Evolutionary conservation across 176 grass and related monocot genomes (phyloP).

Genomic region (Hordeum marinum): DNA sequence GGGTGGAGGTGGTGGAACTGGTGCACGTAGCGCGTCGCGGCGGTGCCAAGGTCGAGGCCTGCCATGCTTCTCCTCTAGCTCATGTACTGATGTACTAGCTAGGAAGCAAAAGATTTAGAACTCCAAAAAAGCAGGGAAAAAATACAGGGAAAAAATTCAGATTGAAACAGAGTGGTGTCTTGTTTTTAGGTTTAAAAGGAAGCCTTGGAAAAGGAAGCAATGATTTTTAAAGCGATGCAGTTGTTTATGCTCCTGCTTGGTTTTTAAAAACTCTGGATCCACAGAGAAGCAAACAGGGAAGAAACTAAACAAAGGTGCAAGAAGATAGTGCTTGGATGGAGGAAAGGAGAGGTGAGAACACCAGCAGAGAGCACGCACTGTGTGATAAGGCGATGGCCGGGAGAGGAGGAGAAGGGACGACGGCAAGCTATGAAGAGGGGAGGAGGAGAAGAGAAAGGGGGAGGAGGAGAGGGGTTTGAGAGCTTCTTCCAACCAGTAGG

Average conservation of each 20-base stretch:
- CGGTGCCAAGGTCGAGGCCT: slow-evolving; percentile 87
- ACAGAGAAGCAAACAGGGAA: slow-evolving; percentile 72
- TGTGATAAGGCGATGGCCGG: slow-evolving; percentile 23
- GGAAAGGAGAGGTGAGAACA: slow-evolving; percentile 37
- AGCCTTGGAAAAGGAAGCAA: slow-evolving; percentile 67
- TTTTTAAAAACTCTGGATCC: slow-evolving; percentile 45
- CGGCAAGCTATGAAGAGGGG: slow-evolving; percentile 16
- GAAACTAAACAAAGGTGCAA: slow-evolving; percentile 42
- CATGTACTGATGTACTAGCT: slow-evolving; percentile 63
- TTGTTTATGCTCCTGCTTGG: slow-evolving; percentile 54
- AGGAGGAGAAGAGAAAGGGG: slow-evolving; percentile 26
- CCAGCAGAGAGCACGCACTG: slow-evolving; percentile 11
- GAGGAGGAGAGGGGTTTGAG: slow-evolving; percentile 51
- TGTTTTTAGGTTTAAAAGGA: slow-evolving; percentile 74
- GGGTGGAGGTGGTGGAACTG: slow-evolving; percentile 72
- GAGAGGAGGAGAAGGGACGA: neutral
- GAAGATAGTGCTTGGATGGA: slow-evolving; percentile 40
- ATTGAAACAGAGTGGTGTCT: slow-evolving; percentile 42
- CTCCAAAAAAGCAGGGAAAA: slow-evolving; percentile 23
- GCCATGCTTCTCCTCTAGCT: slow-evolving; percentile 85
- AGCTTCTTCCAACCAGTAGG: slow-evolving; percentile 45
- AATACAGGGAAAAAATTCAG: slow-evolving; percentile 18
- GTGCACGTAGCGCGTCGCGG: slow-evolving; percentile 77
- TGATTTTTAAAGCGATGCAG: slow-evolving; percentile 66
- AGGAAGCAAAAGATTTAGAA: slow-evolving; percentile 28